Percentiles rank a stretch among this genome's conserved stretches.
These are phyloP conservation scores for Termitomyces sp. DNA, from an alignment of 768 basidiomycete genomes.

Conservation along the genomic window DNA sequence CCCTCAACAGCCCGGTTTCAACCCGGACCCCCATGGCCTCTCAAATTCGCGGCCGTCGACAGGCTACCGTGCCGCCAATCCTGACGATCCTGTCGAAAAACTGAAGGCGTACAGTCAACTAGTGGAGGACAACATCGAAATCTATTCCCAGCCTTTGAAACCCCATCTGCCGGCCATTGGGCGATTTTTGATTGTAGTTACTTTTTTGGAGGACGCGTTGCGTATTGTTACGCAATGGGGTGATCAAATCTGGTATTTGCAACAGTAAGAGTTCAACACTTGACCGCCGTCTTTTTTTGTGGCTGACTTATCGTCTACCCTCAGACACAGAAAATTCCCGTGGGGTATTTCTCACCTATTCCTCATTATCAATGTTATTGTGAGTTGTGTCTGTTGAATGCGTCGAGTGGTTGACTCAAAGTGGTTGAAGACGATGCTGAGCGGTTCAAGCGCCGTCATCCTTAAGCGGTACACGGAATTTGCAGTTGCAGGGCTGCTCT, in stretches of 20 bases:
- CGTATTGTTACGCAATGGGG: conserved; percentile 92
- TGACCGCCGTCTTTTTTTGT: background rate
- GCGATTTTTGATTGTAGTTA: conserved; percentile 95
- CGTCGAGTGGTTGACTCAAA: background rate
- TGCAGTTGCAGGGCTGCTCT: conserved; percentile 85
- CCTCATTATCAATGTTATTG: conserved; percentile 86
- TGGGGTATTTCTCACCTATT: conserved; percentile 95
- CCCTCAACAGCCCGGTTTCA: conserved; percentile 57
- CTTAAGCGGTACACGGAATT: conserved; percentile 84
- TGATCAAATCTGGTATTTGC: conserved; percentile 98
- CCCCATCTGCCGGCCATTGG: conserved; percentile 94
- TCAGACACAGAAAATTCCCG: conserved; percentile 90
- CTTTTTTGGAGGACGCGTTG: conserved; percentile 95
- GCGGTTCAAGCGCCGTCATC: conserved; percentile 82
- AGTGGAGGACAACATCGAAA: conserved; percentile 91
- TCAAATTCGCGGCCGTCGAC: conserved; percentile 65
- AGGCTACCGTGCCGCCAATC: conserved; percentile 77
- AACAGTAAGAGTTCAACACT: conserved; percentile 57
- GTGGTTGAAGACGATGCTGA: conserved; percentile 73
- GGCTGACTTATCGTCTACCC: conserved; percentile 10
- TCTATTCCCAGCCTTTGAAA: conserved; percentile 88
- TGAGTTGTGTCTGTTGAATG: conserved; percentile 39
- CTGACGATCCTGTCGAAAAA: conserved; percentile 80
- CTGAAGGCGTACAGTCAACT: conserved; percentile 64
- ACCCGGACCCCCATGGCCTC: conserved; percentile 75